Evolutionary conservation across 2,329 filamentous ascomycete genomes (phyloP), one percentile per base, ranked within the genome.

Genomic region (Rachicladosporium sp.): DNA sequence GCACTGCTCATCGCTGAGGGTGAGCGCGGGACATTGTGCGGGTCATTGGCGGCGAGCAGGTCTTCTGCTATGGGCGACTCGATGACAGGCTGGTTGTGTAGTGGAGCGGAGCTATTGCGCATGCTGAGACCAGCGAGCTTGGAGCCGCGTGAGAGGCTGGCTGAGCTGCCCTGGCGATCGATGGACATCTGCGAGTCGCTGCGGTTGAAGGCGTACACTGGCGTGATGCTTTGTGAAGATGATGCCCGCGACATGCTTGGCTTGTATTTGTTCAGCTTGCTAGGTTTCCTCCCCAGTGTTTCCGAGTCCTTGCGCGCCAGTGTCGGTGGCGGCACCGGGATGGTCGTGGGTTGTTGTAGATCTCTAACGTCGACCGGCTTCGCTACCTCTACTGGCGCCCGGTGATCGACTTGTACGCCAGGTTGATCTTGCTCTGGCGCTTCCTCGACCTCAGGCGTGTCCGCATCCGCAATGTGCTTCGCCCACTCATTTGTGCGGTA

Each of bases 401-500:
- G 32, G 6, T 53, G 48, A 15, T 63, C 54, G 9, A 59, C 48
- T 23, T 43, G 61, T 46, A 46, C 59, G 43, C 46, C 68, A 59
- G 44, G 69, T 54, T 53, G 68, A 45, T 46, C 39, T 2, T 36
- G 21, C 11, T 48, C 44, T 4, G 54, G 41, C 3, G 75, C 54
- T 15, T 72, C 66, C 2, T 76, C 71, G 6, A 85, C 79, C 35
- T 78, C 73, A 1, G 86, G 86, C 4, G 67, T 64, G 10, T 95
- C 88, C 4, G 89, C 87, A 32, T 73, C 66, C 46, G 78, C 77
- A 8, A 94, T 69, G 58, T 94, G 86, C 58, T 94, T 95, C 0
- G 87, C 86, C 89, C 89, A 96, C 62, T 96, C 89, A 48, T 93
- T 93, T 2, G 87, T 95, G 42, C 89, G 76, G 56, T 91, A 93